These are phyloP conservation scores for Zizania palustris DNA, from an alignment of 202 grass and related monocot species.

Conservation along the genomic window DNA sequence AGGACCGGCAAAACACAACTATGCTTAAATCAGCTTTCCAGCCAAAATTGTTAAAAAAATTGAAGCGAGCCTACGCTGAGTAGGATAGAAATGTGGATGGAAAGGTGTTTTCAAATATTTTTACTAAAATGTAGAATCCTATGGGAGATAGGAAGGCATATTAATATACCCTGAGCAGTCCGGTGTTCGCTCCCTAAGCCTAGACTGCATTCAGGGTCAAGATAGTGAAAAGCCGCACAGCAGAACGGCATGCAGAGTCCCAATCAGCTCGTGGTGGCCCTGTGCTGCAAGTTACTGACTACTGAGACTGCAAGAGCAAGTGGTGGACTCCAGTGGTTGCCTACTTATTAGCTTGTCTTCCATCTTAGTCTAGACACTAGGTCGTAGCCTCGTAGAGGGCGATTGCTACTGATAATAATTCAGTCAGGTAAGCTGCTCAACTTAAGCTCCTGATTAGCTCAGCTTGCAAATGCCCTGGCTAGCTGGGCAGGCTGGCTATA, in stretches of 20 bases:
- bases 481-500: constrained; percentile 42
- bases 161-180: not conserved
- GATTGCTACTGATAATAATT: not conserved
- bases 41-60: too few species aligned
- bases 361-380: not conserved
- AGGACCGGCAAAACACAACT: too few species aligned
- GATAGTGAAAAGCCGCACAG: not conserved
- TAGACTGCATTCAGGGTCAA: too few species aligned
- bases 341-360: not conserved
- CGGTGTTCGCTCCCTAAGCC: not conserved
- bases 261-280: not conserved
- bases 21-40: too few species aligned
- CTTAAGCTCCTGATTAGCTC: too few species aligned
- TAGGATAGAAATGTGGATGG: too few species aligned
- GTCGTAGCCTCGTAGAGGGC: not conserved
- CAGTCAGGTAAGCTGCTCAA: not conserved
- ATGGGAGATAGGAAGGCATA: too few species aligned
- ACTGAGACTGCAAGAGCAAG: not conserved
- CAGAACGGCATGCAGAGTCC: not conserved
- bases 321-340: not conserved
- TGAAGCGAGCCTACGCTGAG: too few species aligned
- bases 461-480: not conserved
- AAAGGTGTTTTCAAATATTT: too few species aligned
- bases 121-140: too few species aligned
- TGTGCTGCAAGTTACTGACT: not conserved